A percentile compares a stretch with the other conserved stretches of the same genome.
These are phyloP conservation scores for Leccinum aurantiacum DNA, from an alignment of 768 basidiomycete species.

Conservation along the genomic window DNA sequence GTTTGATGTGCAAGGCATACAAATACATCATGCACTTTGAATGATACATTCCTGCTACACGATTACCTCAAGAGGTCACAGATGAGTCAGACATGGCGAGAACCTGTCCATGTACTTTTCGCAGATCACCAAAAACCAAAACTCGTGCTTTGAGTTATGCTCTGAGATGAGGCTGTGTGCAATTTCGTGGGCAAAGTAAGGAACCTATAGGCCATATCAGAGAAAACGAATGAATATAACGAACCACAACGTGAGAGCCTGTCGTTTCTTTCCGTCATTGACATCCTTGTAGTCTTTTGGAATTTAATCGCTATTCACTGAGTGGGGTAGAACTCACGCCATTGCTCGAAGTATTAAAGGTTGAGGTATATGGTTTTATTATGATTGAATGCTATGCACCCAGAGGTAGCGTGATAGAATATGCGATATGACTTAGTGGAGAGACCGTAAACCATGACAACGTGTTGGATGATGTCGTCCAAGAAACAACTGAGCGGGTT, in stretches of 20 bases:
- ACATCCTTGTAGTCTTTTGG: constrained; percentile 9
- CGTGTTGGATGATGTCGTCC: constrained; percentile 51
- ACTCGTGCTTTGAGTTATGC: background rate
- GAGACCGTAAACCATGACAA: constrained; percentile 70
- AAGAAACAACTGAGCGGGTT: constrained; percentile 66
- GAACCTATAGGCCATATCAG: background rate
- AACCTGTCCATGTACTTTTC: background rate
- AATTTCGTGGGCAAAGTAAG: background rate
- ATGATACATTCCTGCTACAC: background rate
- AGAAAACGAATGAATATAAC: background rate
- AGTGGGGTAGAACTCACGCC: constrained; percentile 58
- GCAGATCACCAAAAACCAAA: background rate
- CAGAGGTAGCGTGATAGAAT: constrained; percentile 71
- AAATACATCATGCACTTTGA: background rate
- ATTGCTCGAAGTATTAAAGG: constrained; percentile 75
- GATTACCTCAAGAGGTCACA: background rate
- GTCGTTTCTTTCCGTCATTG: background rate
- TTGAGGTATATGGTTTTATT: constrained; percentile 84
- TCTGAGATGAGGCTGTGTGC: background rate
- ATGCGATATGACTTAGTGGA: constrained; percentile 71
- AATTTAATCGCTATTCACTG: background rate
- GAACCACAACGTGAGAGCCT: constrained; percentile 3
- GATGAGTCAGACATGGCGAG: background rate
- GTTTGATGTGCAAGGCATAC: no score
- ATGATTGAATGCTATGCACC: constrained; percentile 91